These are phyloP conservation scores for Hypomontagnella monticulosa DNA, from an alignment of 495 filamentous ascomycete genomes.

Conservation along the genomic window DNA sequence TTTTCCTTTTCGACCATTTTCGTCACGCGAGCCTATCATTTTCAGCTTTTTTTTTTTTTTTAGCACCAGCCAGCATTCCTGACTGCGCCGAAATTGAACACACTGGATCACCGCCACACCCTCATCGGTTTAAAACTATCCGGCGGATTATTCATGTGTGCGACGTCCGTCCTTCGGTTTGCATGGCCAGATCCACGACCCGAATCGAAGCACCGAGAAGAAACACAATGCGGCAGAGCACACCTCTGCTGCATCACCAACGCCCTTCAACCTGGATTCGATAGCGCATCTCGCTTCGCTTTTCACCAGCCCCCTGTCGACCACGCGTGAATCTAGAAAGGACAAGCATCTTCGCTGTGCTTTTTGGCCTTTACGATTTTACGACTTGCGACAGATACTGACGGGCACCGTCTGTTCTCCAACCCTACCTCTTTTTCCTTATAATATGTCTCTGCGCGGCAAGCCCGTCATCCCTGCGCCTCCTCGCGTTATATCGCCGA, in stretches of 20 bases:
- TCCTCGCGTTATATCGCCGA: conserved; percentile 76
- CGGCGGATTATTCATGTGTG: conserved; percentile 29
- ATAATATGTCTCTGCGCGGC: conserved; percentile 52
- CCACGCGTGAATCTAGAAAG: conserved; percentile 57
- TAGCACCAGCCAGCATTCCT: conserved; percentile 3
- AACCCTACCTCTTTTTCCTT: conserved; percentile 58
- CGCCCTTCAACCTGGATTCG: conserved; percentile 57
- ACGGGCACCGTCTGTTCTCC: conserved; percentile 60
- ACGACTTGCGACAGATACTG: conserved; percentile 58
- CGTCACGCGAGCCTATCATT: conserved; percentile 36
- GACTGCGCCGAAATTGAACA: background rate
- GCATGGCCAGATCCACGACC: conserved; percentile 15
- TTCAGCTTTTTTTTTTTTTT: background rate
- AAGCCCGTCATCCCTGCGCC: conserved; percentile 65
- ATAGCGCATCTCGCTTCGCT: conserved; percentile 45
- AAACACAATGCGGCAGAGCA: conserved; percentile 48
- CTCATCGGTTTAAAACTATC: conserved; percentile 13
- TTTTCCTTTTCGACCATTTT: too few species aligned
- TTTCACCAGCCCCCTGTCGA: conserved; percentile 23
- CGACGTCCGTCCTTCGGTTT: conserved; percentile 22
- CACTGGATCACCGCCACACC: conserved; percentile 10
- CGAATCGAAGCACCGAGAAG: conserved; percentile 33
- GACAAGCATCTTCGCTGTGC: conserved; percentile 57
- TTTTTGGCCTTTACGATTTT: conserved; percentile 56
- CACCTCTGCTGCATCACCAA: conserved; percentile 48